Conservation (phyloP, 148 eudicot species). For the Nepenthes gracilis region DNA sequence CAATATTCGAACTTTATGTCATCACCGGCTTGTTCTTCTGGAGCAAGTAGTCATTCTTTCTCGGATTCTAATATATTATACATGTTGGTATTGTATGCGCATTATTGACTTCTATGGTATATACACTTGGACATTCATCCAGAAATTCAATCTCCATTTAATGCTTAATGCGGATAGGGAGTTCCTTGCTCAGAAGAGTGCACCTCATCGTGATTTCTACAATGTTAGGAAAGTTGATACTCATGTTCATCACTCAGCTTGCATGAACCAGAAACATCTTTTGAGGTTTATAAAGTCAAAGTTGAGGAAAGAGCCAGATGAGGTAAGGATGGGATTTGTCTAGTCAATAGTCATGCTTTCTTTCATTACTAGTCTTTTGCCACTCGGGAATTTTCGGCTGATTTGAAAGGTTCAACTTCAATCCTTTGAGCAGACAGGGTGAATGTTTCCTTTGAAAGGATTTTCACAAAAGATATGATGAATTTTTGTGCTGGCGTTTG, state of each 20-base stretch:
- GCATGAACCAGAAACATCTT: conserved; percentile 99
- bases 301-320: conserved; percentile 97
- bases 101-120: conserved; percentile 4
- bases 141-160: conserved; percentile 99
- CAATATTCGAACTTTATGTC: conserved; percentile 85
- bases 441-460: not conserved
- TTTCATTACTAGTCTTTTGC: not conserved
- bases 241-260: conserved; percentile 99
- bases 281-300: conserved; percentile 95
- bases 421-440: not conserved
- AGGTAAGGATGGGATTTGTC: conserved; percentile 35
- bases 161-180: conserved; percentile 99
- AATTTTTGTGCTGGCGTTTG: conserved; percentile 18
- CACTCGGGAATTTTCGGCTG: too few relatives aligned
- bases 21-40: conserved; percentile 81
- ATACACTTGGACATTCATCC: conserved; percentile 12
- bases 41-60: conserved; percentile 57
- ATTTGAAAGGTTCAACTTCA: too few relatives aligned
- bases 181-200: conserved; percentile 98
- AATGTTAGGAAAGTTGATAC: conserved; percentile 99
- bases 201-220: conserved; percentile 98
- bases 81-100: not conserved
- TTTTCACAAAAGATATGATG: conserved; percentile 11
- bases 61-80: not conserved
- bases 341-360: not conserved